Evolutionary conservation across 805 yeast genomes (phyloP).

Genomic region (Candida xyloterini): DNA sequence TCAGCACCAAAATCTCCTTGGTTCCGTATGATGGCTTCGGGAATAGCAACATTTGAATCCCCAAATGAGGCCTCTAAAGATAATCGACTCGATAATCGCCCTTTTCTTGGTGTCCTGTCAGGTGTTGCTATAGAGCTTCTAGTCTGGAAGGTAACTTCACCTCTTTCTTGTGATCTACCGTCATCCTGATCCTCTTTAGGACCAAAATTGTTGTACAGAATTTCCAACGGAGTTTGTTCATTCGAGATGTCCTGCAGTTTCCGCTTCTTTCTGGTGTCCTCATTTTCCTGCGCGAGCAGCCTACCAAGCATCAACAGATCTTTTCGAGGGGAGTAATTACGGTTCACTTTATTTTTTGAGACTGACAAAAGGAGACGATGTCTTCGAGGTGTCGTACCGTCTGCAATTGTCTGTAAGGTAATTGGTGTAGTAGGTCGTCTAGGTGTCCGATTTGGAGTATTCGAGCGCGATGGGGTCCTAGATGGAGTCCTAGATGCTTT

Average conservation of each 20-base stretch:
- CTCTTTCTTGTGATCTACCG: background rate
- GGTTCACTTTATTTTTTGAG: constrained; percentile 21
- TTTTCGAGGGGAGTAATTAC: constrained; percentile 31
- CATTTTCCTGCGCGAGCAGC: constrained; percentile 27
- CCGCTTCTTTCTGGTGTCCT: constrained; percentile 19
- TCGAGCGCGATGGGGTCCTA: constrained; percentile 15
- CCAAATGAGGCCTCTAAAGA: constrained; percentile 26
- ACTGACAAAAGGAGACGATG: constrained; percentile 29
- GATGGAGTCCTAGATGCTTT: constrained; percentile 5
- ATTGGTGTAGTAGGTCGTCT: constrained; percentile 33
- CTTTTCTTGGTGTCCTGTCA: constrained; percentile 23
- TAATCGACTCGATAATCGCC: constrained; percentile 23
- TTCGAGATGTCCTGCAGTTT: constrained; percentile 12
- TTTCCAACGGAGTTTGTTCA: constrained; percentile 14
- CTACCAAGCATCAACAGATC: constrained; percentile 32
- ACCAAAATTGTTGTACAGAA: constrained; percentile 14
- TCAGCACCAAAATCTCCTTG: constrained; percentile 28
- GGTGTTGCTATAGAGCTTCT: constrained; percentile 5
- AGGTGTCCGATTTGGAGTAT: constrained; percentile 23
- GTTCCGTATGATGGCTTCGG: constrained; percentile 33
- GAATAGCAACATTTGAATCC: constrained; percentile 34
- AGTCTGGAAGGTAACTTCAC: background rate
- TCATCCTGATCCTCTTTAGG: background rate
- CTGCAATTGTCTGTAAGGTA: constrained; percentile 30
- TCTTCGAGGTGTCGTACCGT: constrained; percentile 31